Evolutionary conservation across 768 basidiomycete species (phyloP), one percentile per base, ranked within the genome.

Genomic region (Sistotremastrum niveocremeum): DNA sequence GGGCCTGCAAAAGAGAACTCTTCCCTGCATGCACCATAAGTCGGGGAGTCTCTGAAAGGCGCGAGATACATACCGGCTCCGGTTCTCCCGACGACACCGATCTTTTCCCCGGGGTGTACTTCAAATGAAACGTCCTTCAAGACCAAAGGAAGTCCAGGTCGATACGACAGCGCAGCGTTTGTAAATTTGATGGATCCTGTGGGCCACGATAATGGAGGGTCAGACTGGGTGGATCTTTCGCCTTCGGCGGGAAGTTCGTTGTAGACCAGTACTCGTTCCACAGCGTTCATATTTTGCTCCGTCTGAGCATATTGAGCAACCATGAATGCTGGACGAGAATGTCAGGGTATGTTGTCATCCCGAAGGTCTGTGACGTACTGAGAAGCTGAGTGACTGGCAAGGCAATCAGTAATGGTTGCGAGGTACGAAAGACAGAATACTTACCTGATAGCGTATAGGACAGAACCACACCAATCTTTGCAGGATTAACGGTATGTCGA

Each of bases 71-170:
- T 48, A 34, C 51, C 51, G 2, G 67, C 65, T 36, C 68, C 66
- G 2, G 66, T 66, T 5, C 67, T 47, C 0, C 66, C 65, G 29
- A 65, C 63, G 40, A 69, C 63, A 7, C 69, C 68, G 37, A 68
- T 60, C 53, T 68, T 70, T 49, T 69, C 65, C 2, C 69, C 69
- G 0, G 63, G 53, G 9, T 56, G 51, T 39, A 68, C 59, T 4
- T 57, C 50, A 49, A 73, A 69, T 11, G 49, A 52, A 38, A 72
- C 47, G 11, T 59, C 66, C 37, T 63, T 59, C 6, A 72, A 56
- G 2, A 71, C 65, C 7, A 63, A 51, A 10, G 69, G 68, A 11
- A 72, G 56, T 3, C 65, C 66, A 1, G 57, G 56, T 10, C 68
- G 57, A 55, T 71, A 72, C 4, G 51, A 30, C 30, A 53, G 40